phyloP scores from a whole-genome alignment of 169 alveolate genomes.

The Plasmodium malariae region DNA sequence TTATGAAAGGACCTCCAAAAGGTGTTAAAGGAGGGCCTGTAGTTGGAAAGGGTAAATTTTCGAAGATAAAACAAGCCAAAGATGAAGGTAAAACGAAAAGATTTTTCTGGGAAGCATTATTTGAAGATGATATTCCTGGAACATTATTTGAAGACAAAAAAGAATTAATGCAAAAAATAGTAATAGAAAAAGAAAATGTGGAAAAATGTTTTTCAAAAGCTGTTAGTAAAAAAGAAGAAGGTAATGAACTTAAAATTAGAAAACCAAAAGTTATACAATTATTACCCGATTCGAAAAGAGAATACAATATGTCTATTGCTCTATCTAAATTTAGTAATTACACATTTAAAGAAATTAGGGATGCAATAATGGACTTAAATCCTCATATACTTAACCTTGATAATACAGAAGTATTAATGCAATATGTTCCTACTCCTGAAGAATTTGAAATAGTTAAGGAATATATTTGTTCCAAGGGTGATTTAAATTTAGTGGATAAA shows the following conservation, averaged over 20 bases:
- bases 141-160: slow-evolving; percentile 89
- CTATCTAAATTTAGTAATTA: slow-evolving; percentile 91
- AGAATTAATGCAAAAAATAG: slow-evolving; percentile 84
- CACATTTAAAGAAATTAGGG: slow-evolving; percentile 91
- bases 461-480: slow-evolving; percentile 91
- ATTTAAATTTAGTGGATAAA: slow-evolving; percentile 88
- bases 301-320: slow-evolving; percentile 93
- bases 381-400: slow-evolving; percentile 88
- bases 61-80: slow-evolving; percentile 69
- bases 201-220: slow-evolving; percentile 86
- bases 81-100: slow-evolving; percentile 90
- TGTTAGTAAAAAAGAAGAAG: slow-evolving; percentile 49
- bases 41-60: slow-evolving; percentile 74
- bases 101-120: slow-evolving; percentile 93
- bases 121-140: slow-evolving; percentile 90
- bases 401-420: slow-evolving; percentile 91
- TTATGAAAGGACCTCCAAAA: slow-evolving; percentile 87
- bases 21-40: slow-evolving; percentile 77
- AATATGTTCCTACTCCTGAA: slow-evolving; percentile 90
- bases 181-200: slow-evolving; percentile 85
- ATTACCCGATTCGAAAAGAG: slow-evolving; percentile 93
- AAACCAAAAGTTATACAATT: slow-evolving; percentile 85
- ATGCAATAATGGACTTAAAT: slow-evolving; percentile 90
- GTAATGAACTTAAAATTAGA: slow-evolving; percentile 32
- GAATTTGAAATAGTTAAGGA: slow-evolving; percentile 90